Evolutionary conservation across 192 early-diverging fungal genomes (phyloP).

Genomic region (Backusella luteola): DNA sequence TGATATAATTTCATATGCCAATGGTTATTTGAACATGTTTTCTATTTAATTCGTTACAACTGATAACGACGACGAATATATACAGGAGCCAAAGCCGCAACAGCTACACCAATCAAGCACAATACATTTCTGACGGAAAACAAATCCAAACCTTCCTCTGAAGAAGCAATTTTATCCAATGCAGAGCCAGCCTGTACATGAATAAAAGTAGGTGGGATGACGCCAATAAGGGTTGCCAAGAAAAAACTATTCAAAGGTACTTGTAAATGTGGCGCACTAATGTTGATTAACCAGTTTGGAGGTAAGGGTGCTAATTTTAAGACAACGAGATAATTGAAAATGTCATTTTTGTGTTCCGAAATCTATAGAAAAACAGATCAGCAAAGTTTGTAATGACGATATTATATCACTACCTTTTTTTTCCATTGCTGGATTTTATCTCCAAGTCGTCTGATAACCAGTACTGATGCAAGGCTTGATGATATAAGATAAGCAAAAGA

Average conservation of each 20-base stretch:
- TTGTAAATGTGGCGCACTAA: constrained; percentile 52
- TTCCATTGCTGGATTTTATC: constrained; percentile 43
- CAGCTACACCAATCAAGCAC: constrained; percentile 41
- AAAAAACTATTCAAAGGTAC: constrained; percentile 52
- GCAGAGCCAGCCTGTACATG: constrained; percentile 57
- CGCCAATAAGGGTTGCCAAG: constrained; percentile 53
- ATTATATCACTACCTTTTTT: constrained; percentile 34
- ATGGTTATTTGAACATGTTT: no score
- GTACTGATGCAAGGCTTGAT: constrained; percentile 44
- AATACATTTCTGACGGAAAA: constrained; percentile 44
- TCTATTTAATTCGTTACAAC: background rate
- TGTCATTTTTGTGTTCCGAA: constrained; percentile 42
- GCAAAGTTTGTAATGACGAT: background rate
- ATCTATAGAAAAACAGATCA: constrained; percentile 2
- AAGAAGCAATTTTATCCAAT: constrained; percentile 40
- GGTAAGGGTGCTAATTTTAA: constrained; percentile 52
- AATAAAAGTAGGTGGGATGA: constrained; percentile 47
- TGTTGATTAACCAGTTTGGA: constrained; percentile 59
- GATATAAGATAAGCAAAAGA: constrained; percentile 51
- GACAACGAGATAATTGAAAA: constrained; percentile 57
- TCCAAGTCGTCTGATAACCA: constrained; percentile 44
- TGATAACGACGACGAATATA: constrained; percentile 33
- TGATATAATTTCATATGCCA: no score
- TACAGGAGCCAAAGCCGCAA: constrained; percentile 45
- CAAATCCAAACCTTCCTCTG: constrained; percentile 38